Base-by-base conservation (phyloP, 2,329 filamentous ascomycete species). In the Aspergillus ochraceus region DNA sequence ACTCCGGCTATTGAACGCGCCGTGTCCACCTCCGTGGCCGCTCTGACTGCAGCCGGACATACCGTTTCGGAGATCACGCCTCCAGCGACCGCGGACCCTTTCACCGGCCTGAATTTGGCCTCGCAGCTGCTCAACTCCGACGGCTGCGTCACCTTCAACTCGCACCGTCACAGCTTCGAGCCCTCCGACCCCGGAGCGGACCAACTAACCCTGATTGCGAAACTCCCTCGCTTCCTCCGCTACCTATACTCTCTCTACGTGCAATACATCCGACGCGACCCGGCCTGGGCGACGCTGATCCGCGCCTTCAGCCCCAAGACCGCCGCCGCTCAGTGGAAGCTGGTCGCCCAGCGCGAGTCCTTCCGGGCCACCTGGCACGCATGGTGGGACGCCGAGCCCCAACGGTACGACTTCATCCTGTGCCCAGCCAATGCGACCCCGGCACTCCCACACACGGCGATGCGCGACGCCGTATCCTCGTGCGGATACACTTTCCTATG, bases 401-500 rank as follows among this genome's bases (percentile, higher is more conserved):
- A 87, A 51, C 79, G 93, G 64, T 81, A 94, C 66, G 93, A 97
- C 75, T 88, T 93, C 64, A 83, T 97, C 65, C 77, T 97, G 36
- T 87, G 90, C 10, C 90, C 90, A n/a, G 92, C 89, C 0, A 97
- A 97, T 73, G 92, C 93, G 0, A 96, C 92, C 0, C 92, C 93
- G 1, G 93, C 93, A 0, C 86, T 96, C 3, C 92, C 92, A 0
- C 92, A 96, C 72, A 86, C 88, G 51, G 92, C 87, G 0, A 97
- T 97, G 92, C 86, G 86, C 66, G 88, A 94, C 68, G 91, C 91
- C 2, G 87, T 95, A 49, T 90, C 89, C 63, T 91, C 88, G 66
- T 97, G 93, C 69, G 92, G 92, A 1, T 97, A 98, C 71, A 97
- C 93, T 0, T 97, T 97, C 73, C 77, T 97, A 58, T 98, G 95